A percentile compares a stretch with the other conserved stretches of the same genome.
Evolutionary conservation across 2,329 filamentous ascomycete species (phyloP).

Genomic region (Xylariaceae sp.): DNA sequence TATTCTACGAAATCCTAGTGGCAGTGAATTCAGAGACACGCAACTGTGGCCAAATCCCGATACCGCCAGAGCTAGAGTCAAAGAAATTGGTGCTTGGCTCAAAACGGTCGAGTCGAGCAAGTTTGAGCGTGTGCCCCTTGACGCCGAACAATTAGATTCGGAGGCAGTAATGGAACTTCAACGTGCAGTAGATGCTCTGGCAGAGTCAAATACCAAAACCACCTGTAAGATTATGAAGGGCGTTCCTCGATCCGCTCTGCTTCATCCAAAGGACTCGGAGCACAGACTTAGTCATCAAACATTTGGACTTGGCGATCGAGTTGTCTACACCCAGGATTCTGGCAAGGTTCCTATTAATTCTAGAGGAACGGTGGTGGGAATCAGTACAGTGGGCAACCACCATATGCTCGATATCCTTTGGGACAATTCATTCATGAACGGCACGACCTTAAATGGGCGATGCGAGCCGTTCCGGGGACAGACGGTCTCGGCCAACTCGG

Average conservation of each 20-base stretch:
- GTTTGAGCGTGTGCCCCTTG: slow-evolving; percentile 91
- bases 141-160: slow-evolving; percentile 93
- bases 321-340: slow-evolving; percentile 87
- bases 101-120: slow-evolving; percentile 87
- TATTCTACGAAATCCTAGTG: slow-evolving; percentile 78
- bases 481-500: slow-evolving; percentile 80
- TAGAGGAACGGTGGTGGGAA: slow-evolving; percentile 87
- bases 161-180: slow-evolving; percentile 80
- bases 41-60: slow-evolving; percentile 76
- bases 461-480: slow-evolving; percentile 92
- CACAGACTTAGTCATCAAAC: slow-evolving; percentile 80
- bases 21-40: slow-evolving; percentile 74
- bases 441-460: slow-evolving; percentile 82
- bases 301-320: slow-evolving; percentile 80
- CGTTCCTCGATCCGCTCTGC: slow-evolving; percentile 78
- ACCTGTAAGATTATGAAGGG: slow-evolving; percentile 66
- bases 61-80: slow-evolving; percentile 71
- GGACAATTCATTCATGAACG: slow-evolving; percentile 94
- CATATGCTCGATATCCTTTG: slow-evolving; percentile 88
- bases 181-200: slow-evolving; percentile 60
- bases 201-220: slow-evolving; percentile 45
- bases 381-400: slow-evolving; percentile 79
- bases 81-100: slow-evolving; percentile 90
- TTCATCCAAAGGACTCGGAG: slow-evolving; percentile 95
- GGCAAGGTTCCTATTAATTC: slow-evolving; percentile 93